phyloP scores from a whole-genome alignment of 805 yeast genomes.

The Candida ulmi region DNA sequence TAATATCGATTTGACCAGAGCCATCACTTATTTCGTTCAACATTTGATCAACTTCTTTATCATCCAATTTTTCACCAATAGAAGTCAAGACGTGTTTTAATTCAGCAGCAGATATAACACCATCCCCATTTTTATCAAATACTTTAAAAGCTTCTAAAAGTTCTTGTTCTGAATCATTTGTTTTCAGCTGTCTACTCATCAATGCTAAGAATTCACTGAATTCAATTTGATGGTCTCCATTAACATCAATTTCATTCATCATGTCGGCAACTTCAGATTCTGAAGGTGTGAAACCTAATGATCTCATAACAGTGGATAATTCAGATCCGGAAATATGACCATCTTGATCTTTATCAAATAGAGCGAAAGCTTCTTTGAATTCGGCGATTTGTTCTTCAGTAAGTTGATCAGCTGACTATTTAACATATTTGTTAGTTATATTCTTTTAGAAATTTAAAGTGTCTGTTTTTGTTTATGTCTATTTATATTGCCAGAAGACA shows the following conservation, averaged over 20 bases:
- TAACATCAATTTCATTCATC: slow-evolving; percentile 95
- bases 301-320: slow-evolving; percentile 97
- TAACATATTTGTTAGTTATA: slow-evolving; percentile 5
- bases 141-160: slow-evolving; percentile 97
- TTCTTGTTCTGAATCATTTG: slow-evolving; percentile 95
- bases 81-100: slow-evolving; percentile 95
- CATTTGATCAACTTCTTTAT: slow-evolving; percentile 97
- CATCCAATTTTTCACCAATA: slow-evolving; percentile 94
- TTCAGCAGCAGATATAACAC: slow-evolving; percentile 94
- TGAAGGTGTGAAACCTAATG: slow-evolving; percentile 96
- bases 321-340: slow-evolving; percentile 95
- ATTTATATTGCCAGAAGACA: too few relatives aligned
- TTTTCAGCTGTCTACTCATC: slow-evolving; percentile 85
- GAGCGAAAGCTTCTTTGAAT: slow-evolving; percentile 95
- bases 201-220: slow-evolving; percentile 78
- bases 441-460: too few relatives aligned
- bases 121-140: slow-evolving; percentile 92
- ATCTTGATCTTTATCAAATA: slow-evolving; percentile 94
- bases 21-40: slow-evolving; percentile 92
- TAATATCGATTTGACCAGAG: slow-evolving; percentile 95
- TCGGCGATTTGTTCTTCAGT: slow-evolving; percentile 96
- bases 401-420: slow-evolving; percentile 61
- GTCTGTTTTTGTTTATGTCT: too few relatives aligned
- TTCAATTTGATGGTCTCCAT: slow-evolving; percentile 87
- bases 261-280: slow-evolving; percentile 94